Base-by-base conservation (phyloP, 768 basidiomycete genomes). In the Lactarius deliciosus region DNA sequence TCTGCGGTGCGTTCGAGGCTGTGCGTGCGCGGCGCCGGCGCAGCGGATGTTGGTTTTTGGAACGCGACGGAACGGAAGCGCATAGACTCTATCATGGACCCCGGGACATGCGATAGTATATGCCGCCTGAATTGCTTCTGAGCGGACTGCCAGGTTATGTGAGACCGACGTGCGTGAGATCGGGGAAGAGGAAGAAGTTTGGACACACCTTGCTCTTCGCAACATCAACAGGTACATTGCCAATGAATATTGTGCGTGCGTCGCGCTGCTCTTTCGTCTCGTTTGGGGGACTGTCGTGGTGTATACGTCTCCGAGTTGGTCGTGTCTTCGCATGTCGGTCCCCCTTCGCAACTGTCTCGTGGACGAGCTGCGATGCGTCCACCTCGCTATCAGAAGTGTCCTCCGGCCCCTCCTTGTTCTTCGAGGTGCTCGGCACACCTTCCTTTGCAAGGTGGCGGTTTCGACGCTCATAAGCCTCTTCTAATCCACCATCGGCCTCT, bases 11-110 rank as follows among this genome's bases (percentile, higher is more conserved):
- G 86, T 43, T 85, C 85, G 69, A 79, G 79, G 70, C 82, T 85
- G 74, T 87, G 88, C 67, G 76, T 77, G 43, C 81, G 80, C 30
- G 75, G 72, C 57, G 80, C 77, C 61, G 67, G 68, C 2, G 68
- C 30, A 20, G 50, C 40, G 13, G 88, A 76, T 0, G 93, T 93
- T 11, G 96, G 92, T 0, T 82, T 82, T 69, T 91, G 87, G 80
- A 98, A 98, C 1, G 95, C 89, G 59, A 97, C 84, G 18, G 95
- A 97, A 60, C 96, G 92, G 81, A 96, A 97, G 53, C 96, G 92
- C 30, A 87, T 83, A 5, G 94, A 95, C 73, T 98, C 96, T 69
- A 97, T 89, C 79, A 91, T 93, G 61, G 92, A 86, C 0, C 81
- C 77, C 3, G 91, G 87, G 16, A 92, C 81, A 68, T 85, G 82